Percentiles rank a stretch among this genome's conserved stretches.
phyloP scores from a whole-genome alignment of 2,329 filamentous ascomycete species.

The Phoma sp. region DNA sequence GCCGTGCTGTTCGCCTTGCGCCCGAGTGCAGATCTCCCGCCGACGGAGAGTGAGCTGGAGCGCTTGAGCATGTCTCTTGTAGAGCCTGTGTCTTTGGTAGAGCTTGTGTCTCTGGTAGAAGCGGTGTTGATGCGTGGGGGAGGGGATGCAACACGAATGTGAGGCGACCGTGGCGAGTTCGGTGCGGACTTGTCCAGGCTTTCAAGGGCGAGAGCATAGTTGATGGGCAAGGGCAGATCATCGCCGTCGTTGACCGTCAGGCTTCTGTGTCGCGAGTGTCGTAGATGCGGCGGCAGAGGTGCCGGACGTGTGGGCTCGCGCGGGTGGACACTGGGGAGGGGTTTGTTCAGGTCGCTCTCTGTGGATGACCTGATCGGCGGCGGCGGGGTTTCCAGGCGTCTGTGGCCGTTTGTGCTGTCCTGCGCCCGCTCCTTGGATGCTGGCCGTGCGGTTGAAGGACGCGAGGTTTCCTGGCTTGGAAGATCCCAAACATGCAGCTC shows the following conservation, averaged over 20 bases:
- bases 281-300: conserved; percentile 7
- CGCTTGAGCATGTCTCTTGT: conserved; percentile 30
- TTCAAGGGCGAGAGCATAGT: conserved; percentile 49
- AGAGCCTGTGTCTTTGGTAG: conserved; percentile 29
- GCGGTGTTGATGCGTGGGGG: conserved; percentile 28
- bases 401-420: conserved; percentile 51
- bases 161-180: conserved; percentile 17
- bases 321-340: conserved; percentile 14
- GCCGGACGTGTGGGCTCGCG: conserved; percentile 9
- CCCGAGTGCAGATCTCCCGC: conserved; percentile 39
- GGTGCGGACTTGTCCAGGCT: conserved; percentile 34
- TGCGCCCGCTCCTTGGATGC: conserved; percentile 36
- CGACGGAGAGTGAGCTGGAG: conserved; percentile 38
- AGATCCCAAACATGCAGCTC: conserved; percentile 43
- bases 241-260: conserved; percentile 44
- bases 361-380: conserved; percentile 22
- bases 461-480: conserved; percentile 37
- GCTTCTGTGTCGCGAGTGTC: conserved; percentile 40
- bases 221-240: conserved; percentile 46
- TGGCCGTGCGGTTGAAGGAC: conserved; percentile 43
- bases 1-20: conserved; percentile 33
- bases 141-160: conserved; percentile 17
- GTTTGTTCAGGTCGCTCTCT: conserved; percentile 21
- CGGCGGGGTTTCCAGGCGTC: conserved; percentile 46
- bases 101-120: conserved; percentile 30